These are phyloP conservation scores for Rhodotorula sp. DNA, from an alignment of 1,284 basidiomycete genomes.

Conservation along the genomic window DNA sequence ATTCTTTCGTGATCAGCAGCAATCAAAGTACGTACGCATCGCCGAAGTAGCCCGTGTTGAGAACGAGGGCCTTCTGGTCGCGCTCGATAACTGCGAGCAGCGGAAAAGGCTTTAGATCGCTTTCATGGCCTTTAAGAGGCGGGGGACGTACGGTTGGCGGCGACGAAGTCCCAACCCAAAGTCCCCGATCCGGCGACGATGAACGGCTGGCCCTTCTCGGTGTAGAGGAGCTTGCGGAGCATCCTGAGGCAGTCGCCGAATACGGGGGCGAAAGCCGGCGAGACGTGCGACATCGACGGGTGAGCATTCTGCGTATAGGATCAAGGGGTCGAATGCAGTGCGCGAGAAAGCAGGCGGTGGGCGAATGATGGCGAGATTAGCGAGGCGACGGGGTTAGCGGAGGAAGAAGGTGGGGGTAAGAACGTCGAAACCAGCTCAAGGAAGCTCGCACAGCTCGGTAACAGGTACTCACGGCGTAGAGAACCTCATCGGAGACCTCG, in stretches of 20 bases:
- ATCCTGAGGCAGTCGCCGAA: constrained; percentile 87
- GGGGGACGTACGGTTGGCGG: constrained; percentile 60
- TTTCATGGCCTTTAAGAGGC: too few relatives aligned
- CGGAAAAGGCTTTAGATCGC: too few relatives aligned
- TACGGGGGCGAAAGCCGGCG: constrained; percentile 82
- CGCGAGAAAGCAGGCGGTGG: too few relatives aligned
- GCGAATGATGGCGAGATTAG: too few relatives aligned
- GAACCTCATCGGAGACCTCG: constrained; percentile 70
- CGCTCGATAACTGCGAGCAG: constrained; percentile 59
- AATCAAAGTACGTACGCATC: constrained; percentile 62
- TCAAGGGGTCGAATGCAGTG: neutral
- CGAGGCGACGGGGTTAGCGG: neutral
- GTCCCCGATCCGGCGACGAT: constrained; percentile 92
- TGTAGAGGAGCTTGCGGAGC: constrained; percentile 65
- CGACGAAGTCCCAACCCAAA: constrained; percentile 79
- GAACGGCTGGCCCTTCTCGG: constrained; percentile 77
- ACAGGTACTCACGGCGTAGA: constrained; percentile 50
- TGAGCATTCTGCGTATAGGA: constrained; percentile 64
- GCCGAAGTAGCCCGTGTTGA: constrained; percentile 83
- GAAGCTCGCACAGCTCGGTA: constrained; percentile 43
- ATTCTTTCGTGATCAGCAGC: neutral
- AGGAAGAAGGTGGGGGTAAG: neutral
- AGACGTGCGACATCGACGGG: constrained; percentile 85
- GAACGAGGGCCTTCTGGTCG: constrained; percentile 75
- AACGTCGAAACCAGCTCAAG: too few relatives aligned